Evolutionary conservation across 2,329 filamentous ascomycete genomes (phyloP), one percentile per base, ranked within the genome.

Genomic region (Aspergillus latus): DNA sequence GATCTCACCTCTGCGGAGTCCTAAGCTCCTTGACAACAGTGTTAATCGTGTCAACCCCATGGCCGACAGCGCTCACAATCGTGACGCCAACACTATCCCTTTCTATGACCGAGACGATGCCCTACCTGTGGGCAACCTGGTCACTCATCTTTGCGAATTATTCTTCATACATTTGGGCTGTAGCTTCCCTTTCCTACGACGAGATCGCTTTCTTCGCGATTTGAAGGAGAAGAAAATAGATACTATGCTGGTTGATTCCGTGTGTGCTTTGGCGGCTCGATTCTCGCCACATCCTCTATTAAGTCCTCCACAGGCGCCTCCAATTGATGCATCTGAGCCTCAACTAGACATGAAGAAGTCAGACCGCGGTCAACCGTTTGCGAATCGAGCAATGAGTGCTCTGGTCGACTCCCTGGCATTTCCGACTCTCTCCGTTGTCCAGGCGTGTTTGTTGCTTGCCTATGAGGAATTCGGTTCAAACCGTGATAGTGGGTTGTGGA

Each of bases 391-490:
- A 2, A 93, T 92, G 72, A 84, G 85, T 15, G 88, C 89, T 3
- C 87, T 92, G 0, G 86, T 92, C 4, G 90, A 95, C 64, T 89
- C 88, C 0, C 92, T 95, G 60, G 84, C 89, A 0, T 94, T 88
- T 59, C 91, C 91, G 0, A 91, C 87, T 2, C 86, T 95, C 1
- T 88, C 88, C 26, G 90, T 90, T 8, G 89, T 94, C 0, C 92
- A 96, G 65, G 90, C 91, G 0, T 92, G 88, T 48, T 74, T 96
- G 9, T 76, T 96, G 29, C 84, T 96, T 74, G 91, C 90, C 0
- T 96, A 96, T 67, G 90, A 95, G 63, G 88, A 92, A 43, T 96
- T 96, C 64, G 92, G 91, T 1, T 89, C 89, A 9, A 90, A 90
- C 62, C 89, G 92, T 64, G 92, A 96, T 67, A 95, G 90, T 69